A percentile compares a stretch with the other conserved stretches of the same genome.
These are phyloP conservation scores for Elsinoe fawcettii DNA, from an alignment of 2,329 filamentous ascomycete species.

Conservation along the genomic window DNA sequence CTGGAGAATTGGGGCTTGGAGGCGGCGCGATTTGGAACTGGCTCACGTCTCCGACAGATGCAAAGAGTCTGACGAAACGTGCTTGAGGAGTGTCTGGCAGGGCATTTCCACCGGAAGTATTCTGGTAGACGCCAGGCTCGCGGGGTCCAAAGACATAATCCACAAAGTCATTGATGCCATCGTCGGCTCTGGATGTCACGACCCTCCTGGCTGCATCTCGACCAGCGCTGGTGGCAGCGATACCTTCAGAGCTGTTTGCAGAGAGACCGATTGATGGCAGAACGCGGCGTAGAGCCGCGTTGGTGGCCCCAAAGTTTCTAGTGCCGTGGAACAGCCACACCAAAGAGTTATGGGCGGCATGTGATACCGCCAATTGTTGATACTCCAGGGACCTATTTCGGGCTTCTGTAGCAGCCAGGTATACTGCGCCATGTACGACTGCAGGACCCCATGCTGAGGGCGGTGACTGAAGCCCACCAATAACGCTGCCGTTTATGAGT, in stretches of 20 bases:
- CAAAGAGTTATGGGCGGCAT: constrained; percentile 26
- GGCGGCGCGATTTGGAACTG: constrained; percentile 23
- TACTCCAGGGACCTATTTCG: constrained; percentile 22
- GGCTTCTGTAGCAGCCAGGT: constrained; percentile 23
- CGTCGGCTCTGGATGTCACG: constrained; percentile 22
- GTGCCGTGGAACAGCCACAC: constrained; percentile 27
- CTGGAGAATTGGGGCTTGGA: constrained; percentile 20
- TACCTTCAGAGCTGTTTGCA: constrained; percentile 19
- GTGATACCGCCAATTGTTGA: constrained; percentile 27
- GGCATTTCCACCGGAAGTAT: constrained; percentile 21
- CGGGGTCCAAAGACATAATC: constrained; percentile 20
- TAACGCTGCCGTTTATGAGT: constrained; percentile 24
- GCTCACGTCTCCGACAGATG: constrained; percentile 23
- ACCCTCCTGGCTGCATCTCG: constrained; percentile 21
- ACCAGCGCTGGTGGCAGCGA: constrained; percentile 21
- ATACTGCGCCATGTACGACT: constrained; percentile 25
- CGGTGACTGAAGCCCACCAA: constrained; percentile 24
- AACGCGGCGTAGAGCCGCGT: constrained; percentile 21
- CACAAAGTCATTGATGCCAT: constrained; percentile 24
- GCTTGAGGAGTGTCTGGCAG: constrained; percentile 26
- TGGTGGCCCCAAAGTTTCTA: constrained; percentile 23
- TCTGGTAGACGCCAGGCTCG: constrained; percentile 25
- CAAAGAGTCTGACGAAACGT: constrained; percentile 23
- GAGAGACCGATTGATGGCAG: constrained; percentile 22
- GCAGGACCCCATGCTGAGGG: constrained; percentile 27